phyloP scores from a whole-genome alignment of 371 early-diverging fungal species.

The Entomophthora muscae region DNA sequence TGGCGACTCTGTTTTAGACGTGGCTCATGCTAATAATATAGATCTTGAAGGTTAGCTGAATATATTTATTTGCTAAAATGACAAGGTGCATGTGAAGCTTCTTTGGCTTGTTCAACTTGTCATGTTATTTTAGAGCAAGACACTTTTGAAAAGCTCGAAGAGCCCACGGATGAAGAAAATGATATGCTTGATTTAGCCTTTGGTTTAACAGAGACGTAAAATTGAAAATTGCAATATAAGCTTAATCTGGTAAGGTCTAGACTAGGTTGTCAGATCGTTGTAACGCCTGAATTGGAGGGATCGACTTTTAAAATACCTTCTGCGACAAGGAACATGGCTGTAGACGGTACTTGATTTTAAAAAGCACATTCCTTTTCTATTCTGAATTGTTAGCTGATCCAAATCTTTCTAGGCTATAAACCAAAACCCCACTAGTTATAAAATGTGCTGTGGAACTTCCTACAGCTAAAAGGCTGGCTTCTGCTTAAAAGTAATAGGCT shows the following conservation, averaged over 20 bases:
- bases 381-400: neutral
- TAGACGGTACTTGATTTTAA: conserved; percentile 47
- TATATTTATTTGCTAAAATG: neutral
- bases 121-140: conserved; percentile 87
- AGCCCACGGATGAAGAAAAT: conserved; percentile 96
- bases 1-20: conserved; percentile 81
- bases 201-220: conserved; percentile 87
- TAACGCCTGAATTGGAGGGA: conserved; percentile 72
- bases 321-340: conserved; percentile 92
- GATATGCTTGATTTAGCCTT: conserved; percentile 99
- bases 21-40: conserved; percentile 89
- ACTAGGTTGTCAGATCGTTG: conserved; percentile 91
- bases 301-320: conserved; percentile 81
- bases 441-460: too few relatives aligned
- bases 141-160: conserved; percentile 72
- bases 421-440: conserved; percentile 14
- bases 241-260: conserved; percentile 46
- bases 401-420: conserved; percentile 6
- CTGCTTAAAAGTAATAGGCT: too few relatives aligned
- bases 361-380: neutral
- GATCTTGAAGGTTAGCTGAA: conserved; percentile 73
- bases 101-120: conserved; percentile 90
- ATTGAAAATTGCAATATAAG: neutral
- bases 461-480: too few relatives aligned
- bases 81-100: conserved; percentile 95